Conservation (phyloP, 2,329 filamentous ascomycete species). For the Trichoderma citrinoviride region DNA sequence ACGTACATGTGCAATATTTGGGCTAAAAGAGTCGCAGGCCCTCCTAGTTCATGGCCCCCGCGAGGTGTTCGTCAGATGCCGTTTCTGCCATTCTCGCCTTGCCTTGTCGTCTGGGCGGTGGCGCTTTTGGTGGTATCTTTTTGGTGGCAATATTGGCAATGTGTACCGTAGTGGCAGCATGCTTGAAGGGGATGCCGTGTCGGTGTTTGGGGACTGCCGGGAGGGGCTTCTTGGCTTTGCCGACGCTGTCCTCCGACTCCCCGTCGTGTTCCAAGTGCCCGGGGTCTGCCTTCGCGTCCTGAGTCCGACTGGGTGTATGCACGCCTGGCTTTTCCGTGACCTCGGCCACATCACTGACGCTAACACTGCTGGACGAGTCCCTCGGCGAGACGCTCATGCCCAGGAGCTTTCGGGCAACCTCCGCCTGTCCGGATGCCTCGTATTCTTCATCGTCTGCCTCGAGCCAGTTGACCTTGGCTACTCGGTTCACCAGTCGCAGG, state of each 20-base stretch:
- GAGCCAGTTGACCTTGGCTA: conserved; percentile 70
- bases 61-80: conserved; percentile 29
- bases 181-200: conserved; percentile 49
- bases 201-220: conserved; percentile 57
- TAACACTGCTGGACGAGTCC: conserved; percentile 69
- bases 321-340: conserved; percentile 81
- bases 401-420: conserved; percentile 58
- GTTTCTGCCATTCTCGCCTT: conserved; percentile 39
- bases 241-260: conserved; percentile 28
- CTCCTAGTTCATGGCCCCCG: not conserved
- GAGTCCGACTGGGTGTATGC: conserved; percentile 67
- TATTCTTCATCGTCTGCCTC: conserved; percentile 41
- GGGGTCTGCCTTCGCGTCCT: not conserved
- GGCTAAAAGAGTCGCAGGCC: not conserved
- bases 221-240: conserved; percentile 44
- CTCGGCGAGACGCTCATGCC: conserved; percentile 67
- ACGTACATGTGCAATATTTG: not conserved
- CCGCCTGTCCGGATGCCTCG: conserved; percentile 38
- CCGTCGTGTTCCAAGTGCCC: not conserved
- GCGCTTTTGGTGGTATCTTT: conserved; percentile 46
- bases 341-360: conserved; percentile 73
- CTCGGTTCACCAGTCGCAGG: conserved; percentile 71
- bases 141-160: conserved; percentile 34
- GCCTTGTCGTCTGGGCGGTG: conserved; percentile 46
- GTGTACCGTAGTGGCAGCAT: conserved; percentile 34